These are phyloP conservation scores for Cordyceps farinosa DNA, from an alignment of 2,329 filamentous ascomycete genomes.

Conservation along the genomic window DNA sequence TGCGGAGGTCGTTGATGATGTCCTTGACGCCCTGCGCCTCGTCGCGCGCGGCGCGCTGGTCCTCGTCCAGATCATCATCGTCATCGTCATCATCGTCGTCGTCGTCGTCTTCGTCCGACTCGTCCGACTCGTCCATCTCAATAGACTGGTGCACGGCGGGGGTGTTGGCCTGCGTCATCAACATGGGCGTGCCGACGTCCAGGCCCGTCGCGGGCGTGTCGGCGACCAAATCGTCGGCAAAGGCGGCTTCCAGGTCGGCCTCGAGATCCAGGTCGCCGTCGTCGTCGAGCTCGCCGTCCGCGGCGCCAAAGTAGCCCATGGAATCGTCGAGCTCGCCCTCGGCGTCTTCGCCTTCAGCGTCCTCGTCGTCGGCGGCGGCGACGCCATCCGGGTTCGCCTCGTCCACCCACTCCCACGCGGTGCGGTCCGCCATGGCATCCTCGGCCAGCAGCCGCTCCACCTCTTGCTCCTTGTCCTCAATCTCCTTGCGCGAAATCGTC, in stretches of 20 bases:
- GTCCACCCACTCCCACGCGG: slow-evolving; percentile 63
- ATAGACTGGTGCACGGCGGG: slow-evolving; percentile 45
- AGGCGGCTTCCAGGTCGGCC: slow-evolving; percentile 52
- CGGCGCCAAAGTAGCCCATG: slow-evolving; percentile 36
- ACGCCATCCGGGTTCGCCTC: slow-evolving; percentile 47
- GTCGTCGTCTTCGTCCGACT: slow-evolving; percentile 42
- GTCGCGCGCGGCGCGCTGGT: slow-evolving; percentile 46
- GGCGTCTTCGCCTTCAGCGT: slow-evolving; percentile 45
- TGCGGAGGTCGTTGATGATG: slow-evolving; percentile 52
- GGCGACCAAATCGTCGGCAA: slow-evolving; percentile 39
- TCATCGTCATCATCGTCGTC: slow-evolving; percentile 52
- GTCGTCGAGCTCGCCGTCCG: slow-evolving; percentile 30
- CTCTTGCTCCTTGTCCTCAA: slow-evolving; percentile 77
- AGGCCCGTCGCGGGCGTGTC: slow-evolving; percentile 42
- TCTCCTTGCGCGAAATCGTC: slow-evolving; percentile 75
- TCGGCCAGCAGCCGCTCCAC: slow-evolving; percentile 70
- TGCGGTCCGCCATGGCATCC: slow-evolving; percentile 59
- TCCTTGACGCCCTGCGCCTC: slow-evolving; percentile 53
- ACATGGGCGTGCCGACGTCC: slow-evolving; percentile 45
- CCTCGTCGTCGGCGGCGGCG: slow-evolving; percentile 59
- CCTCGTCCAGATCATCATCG: slow-evolving; percentile 52
- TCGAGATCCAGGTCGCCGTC: slow-evolving; percentile 50
- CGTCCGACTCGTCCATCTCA: slow-evolving; percentile 44
- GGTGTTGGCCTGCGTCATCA: slow-evolving; percentile 40
- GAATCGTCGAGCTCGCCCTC: slow-evolving; percentile 46